Percentiles rank a stretch among this genome's conserved stretches.
Conservation (phyloP, 1,284 basidiomycete species). For the Apiotrichum montevideense region DNA sequence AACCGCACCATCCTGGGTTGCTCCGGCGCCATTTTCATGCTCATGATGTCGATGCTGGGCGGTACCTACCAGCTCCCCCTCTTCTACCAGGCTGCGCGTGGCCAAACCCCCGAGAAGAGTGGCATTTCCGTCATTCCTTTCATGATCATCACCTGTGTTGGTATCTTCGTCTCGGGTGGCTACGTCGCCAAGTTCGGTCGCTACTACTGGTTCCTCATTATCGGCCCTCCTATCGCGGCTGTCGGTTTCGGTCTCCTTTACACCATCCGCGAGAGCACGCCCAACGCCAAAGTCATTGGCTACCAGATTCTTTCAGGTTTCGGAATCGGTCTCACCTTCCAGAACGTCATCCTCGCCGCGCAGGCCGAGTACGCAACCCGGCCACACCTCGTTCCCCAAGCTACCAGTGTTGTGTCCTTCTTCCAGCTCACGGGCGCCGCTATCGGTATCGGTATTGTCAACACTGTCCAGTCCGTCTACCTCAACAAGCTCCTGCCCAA, state of each 20-base stretch:
- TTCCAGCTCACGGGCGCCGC: conserved; percentile 48
- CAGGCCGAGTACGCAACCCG: conserved; percentile 48
- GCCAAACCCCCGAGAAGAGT: conserved; percentile 43
- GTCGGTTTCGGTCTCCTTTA: conserved; percentile 51
- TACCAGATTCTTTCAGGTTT: conserved; percentile 50
- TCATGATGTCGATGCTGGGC: conserved; percentile 48
- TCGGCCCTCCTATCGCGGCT: conserved; percentile 35
- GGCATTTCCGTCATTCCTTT: conserved; percentile 51
- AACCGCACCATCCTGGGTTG: conserved; percentile 43
- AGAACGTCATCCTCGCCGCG: conserved; percentile 46
- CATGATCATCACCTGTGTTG: conserved; percentile 46
- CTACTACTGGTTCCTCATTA: conserved; percentile 47
- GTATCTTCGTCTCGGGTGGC: conserved; percentile 45
- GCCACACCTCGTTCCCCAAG: conserved; percentile 32
- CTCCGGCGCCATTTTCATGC: conserved; percentile 43
- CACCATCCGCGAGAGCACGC: conserved; percentile 44
- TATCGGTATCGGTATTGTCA: conserved; percentile 47
- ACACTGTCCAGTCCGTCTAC: conserved; percentile 44
- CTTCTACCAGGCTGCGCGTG: conserved; percentile 48
- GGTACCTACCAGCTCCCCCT: conserved; percentile 47
- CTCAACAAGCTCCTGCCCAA: conserved; percentile 29
- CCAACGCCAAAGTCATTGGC: conserved; percentile 46
- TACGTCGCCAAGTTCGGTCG: conserved; percentile 41
- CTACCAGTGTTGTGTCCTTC: conserved; percentile 45
- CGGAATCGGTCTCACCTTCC: conserved; percentile 39